phyloP scores from a whole-genome alignment of 2,329 filamentous ascomycete species.

The Penicillium sp. region DNA sequence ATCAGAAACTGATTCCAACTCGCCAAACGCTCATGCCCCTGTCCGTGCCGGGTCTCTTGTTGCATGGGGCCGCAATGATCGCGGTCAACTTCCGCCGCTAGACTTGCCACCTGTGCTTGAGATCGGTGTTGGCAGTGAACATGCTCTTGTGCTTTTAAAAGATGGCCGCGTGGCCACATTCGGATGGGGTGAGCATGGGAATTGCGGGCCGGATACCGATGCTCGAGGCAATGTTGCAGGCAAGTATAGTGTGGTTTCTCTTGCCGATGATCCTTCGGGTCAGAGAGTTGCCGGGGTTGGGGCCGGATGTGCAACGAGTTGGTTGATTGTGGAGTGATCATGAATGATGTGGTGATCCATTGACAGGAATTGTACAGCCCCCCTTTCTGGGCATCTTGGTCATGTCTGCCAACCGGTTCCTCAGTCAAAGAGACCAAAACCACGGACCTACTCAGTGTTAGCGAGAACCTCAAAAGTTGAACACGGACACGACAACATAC shows the following conservation, averaged over 20 bases:
- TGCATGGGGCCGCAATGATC: constrained; percentile 84
- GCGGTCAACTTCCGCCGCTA: constrained; percentile 74
- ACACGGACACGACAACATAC: constrained; percentile 28
- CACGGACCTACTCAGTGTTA: constrained; percentile 36
- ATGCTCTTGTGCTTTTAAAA: constrained; percentile 73
- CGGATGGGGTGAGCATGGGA: constrained; percentile 98
- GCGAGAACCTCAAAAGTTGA: background rate
- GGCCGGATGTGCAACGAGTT: constrained; percentile 90
- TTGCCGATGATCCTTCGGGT: constrained; percentile 54
- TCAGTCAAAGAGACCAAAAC: constrained; percentile 51
- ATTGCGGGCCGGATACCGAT: constrained; percentile 75
- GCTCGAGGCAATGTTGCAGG: constrained; percentile 69
- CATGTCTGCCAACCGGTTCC: background rate
- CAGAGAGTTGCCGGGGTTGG: constrained; percentile 63
- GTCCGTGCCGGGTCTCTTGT: constrained; percentile 60
- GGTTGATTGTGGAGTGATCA: constrained; percentile 57
- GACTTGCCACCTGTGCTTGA: constrained; percentile 61
- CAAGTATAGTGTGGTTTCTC: constrained; percentile 69
- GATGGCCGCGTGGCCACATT: constrained; percentile 75
- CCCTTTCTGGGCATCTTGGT: background rate
- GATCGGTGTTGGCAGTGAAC: constrained; percentile 88
- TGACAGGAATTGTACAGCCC: background rate
- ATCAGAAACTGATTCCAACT: background rate
- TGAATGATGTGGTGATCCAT: background rate
- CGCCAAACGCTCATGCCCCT: constrained; percentile 28